Evolutionary conservation across 306 rosid genomes (phyloP).

Genomic region (Fragaria iinumae): DNA sequence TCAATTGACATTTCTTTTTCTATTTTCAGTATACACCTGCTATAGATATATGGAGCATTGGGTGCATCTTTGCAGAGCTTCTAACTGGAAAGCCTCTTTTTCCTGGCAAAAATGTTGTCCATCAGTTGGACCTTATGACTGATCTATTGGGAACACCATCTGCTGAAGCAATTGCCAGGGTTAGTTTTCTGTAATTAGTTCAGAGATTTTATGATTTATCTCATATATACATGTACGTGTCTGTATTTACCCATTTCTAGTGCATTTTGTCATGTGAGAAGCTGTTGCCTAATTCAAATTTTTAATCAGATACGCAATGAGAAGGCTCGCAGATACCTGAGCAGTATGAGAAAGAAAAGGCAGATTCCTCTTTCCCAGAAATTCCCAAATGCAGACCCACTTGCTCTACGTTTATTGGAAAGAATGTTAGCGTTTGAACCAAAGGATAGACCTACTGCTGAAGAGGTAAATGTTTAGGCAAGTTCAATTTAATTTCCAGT

Average conservation of each 20-base stretch:
- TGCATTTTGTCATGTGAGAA: slow-evolving; percentile 20
- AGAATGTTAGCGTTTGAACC: slow-evolving; percentile 97
- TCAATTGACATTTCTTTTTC: slow-evolving; percentile 8
- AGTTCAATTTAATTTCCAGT: slow-evolving; percentile 17
- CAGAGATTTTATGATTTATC: neutral
- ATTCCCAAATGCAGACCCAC: slow-evolving; percentile 95
- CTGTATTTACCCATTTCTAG: neutral
- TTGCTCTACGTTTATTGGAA: slow-evolving; percentile 88
- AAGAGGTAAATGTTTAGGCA: slow-evolving; percentile 58
- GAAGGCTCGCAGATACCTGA: slow-evolving; percentile 93
- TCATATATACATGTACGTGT: neutral
- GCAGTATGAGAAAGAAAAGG: slow-evolving; percentile 95
- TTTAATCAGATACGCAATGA: slow-evolving; percentile 74
- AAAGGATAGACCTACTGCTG: slow-evolving; percentile 97
- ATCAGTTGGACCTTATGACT: slow-evolving; percentile 95
- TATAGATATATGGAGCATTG: slow-evolving; percentile 99
- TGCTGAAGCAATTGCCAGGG: slow-evolving; percentile 89
- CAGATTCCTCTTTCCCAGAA: slow-evolving; percentile 84
- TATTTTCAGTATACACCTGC: slow-evolving; percentile 92
- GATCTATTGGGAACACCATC: slow-evolving; percentile 95
- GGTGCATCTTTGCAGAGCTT: slow-evolving; percentile 97
- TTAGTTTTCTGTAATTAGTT: slow-evolving; percentile 36
- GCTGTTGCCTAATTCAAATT: slow-evolving; percentile 9
- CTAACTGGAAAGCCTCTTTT: slow-evolving; percentile 97
- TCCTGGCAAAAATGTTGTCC: slow-evolving; percentile 98